A percentile compares a stretch with the other conserved stretches of the same genome.
phyloP scores from a whole-genome alignment of 306 rosid genomes.

The Oxytropis ochrocephala region DNA sequence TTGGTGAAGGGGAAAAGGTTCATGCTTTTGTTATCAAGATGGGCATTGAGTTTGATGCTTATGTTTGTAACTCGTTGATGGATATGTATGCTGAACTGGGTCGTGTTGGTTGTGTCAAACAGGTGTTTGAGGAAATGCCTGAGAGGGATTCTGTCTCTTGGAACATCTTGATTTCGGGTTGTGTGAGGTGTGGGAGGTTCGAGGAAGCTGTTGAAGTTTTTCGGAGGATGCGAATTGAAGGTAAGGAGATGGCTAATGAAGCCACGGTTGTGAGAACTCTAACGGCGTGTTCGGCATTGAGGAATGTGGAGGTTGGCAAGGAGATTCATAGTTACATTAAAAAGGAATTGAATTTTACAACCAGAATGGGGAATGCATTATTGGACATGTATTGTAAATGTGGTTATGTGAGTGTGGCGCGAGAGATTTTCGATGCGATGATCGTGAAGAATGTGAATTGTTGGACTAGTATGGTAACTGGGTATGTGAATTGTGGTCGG shows the following conservation, averaged over 20 bases:
- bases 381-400: constrained; percentile 63
- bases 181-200: constrained; percentile 46
- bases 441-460: constrained; percentile 45
- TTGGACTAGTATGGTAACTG: constrained; percentile 76
- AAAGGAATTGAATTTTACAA: constrained; percentile 35
- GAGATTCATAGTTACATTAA: constrained; percentile 49
- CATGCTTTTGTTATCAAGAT: constrained; percentile 57
- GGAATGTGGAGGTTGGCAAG: constrained; percentile 53
- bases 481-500: constrained; percentile 49
- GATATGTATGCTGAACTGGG: constrained; percentile 59
- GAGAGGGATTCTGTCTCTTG: constrained; percentile 53
- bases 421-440: constrained; percentile 45
- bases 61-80: constrained; percentile 70
- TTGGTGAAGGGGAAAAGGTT: constrained; percentile 39
- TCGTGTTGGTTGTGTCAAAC: background rate
- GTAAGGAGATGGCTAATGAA: constrained; percentile 47
- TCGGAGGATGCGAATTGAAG: constrained; percentile 34
- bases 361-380: constrained; percentile 42
- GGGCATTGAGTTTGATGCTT: constrained; percentile 49
- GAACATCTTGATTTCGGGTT: constrained; percentile 59
- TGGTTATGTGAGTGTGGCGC: constrained; percentile 40
- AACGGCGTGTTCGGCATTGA: constrained; percentile 51
- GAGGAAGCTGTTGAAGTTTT: constrained; percentile 43
- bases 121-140: constrained; percentile 55
- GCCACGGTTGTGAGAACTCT: constrained; percentile 60